Percentiles rank a stretch among this genome's conserved stretches.
Evolutionary conservation across 2,329 filamentous ascomycete genomes (phyloP).

Genomic region (Aspergillus clavatus): DNA sequence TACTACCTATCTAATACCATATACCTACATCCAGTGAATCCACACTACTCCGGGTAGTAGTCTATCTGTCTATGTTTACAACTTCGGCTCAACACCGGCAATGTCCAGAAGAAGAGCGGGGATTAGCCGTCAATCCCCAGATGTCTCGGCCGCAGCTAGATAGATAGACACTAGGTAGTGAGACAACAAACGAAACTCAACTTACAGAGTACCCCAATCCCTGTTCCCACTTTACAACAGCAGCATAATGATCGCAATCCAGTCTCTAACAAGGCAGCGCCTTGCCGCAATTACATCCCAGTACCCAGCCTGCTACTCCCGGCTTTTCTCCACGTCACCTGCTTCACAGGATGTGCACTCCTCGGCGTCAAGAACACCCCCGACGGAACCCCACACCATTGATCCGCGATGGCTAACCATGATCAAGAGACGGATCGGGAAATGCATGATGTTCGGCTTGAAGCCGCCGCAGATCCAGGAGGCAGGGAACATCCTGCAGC

Average conservation of each 20-base stretch:
- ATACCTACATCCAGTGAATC: neutral
- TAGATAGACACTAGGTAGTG: too few species aligned
- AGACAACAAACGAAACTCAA: neutral
- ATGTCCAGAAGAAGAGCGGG: neutral
- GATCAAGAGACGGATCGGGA: conserved; percentile 62
- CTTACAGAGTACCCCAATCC: neutral
- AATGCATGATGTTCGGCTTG: conserved; percentile 71
- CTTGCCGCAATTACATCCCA: conserved; percentile 12
- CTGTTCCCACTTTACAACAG: neutral
- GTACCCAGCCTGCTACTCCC: conserved; percentile 5
- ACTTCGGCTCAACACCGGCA: neutral
- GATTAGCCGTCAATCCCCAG: neutral
- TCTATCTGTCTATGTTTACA: neutral
- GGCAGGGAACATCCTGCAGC: conserved; percentile 56
- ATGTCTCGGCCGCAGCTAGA: neutral
- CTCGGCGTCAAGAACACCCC: conserved; percentile 9
- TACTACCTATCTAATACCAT: too few species aligned
- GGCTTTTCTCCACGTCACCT: conserved; percentile 20
- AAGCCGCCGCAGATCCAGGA: conserved; percentile 52
- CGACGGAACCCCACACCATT: conserved; percentile 27
- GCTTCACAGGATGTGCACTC: conserved; percentile 11
- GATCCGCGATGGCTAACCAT: conserved; percentile 65
- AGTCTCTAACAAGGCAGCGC: conserved; percentile 16
- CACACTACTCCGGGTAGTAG: neutral
- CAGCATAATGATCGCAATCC: conserved; percentile 20